Evolutionary conservation across 768 basidiomycete species (phyloP), one percentile per base, ranked within the genome.

Genomic region (Gautieria morchelliformis): DNA sequence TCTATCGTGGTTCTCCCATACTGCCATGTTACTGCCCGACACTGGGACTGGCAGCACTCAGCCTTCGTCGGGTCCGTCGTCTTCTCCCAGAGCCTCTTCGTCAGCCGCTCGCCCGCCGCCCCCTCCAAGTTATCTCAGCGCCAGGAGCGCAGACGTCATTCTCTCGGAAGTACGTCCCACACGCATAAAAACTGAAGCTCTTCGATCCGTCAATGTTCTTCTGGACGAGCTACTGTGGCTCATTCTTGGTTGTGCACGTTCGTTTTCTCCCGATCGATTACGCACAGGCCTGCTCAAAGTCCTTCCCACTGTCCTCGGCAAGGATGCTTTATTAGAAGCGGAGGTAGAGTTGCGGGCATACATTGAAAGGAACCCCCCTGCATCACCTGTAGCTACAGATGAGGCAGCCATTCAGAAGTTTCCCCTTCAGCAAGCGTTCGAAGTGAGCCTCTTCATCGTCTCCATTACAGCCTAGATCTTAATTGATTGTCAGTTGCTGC

Each of bases 141-240:
- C 83, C 14, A 81, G 83, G 62, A 92, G 90, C 35, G 91, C 93
- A 46, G 91, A 95, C 71, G 83, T 91, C 60, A 87, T 96, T 66
- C 83, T 97, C 53, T 92, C 89, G 59, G 93, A 97, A 64, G 82
- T 94, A 56, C 85, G 93, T 19, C 90, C 91, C n/a, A 93, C 90
- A 62, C 87, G 83, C 68, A 81, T 95, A 71, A 83, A 84, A 61
- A 66, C 76, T 19, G 83, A 92, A 53, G 86, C 89, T n/a, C 81
- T 96, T 49, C 75, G 74, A 59, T 78, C 80, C 59, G 80, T 93
- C 74, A 93, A 93, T 69, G 80, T 83, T 60, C 71, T 91, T 47
- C 78, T 93, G 59, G 92, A 93, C 72, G 92, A 93, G 70, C 79
- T 93, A 59, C 75, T 94, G 52, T 82, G 83, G 71, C 83, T 75